Evolutionary conservation across 2,329 filamentous ascomycete species (phyloP), one percentile per base, ranked within the genome.

Genomic region (Pseudonectria foliicola): DNA sequence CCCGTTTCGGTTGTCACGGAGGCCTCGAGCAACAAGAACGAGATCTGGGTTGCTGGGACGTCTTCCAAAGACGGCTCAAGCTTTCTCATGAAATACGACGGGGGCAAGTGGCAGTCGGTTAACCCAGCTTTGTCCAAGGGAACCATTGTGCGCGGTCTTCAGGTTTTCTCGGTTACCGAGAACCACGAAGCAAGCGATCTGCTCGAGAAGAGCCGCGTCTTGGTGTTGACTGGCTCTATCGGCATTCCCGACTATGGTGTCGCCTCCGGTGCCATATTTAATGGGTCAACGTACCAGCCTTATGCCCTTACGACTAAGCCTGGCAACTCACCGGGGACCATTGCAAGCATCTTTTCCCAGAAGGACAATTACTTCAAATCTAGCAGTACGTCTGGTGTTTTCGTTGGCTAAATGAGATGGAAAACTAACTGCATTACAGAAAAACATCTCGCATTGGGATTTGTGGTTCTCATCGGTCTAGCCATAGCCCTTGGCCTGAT

Each of bases 151-250:
- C 80, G 77, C 34, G 84, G 85, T 42, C 68, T 98, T 6, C 89
- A 96, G 54, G 70, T 96, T 38, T 80, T 96, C 48, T 73, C 77
- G 4, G 60, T 93, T 13, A 82, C 75, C 1, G 62, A 80, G 31
- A 62, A 76, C 12, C 92, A 96, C 55, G 75, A 66, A 25, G 62
- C 68, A 11, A 78, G 74, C 3, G 62, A 74, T 25, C 66, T 88
- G 6, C 63, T 98, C 12, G 71, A 78, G 33, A 62, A 72, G 13
- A 69, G 78, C 42, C 78, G 92, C 56, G 73, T 78, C 4, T 74
- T 98, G 25, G 73, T 98, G 62, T 67, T 96, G 32, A 86, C 86
- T n/a, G 92, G 92, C 26, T 76, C 82, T 34, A 76, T 98, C 46
- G 73, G 78, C 45, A 70, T 96, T 13, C 77, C 82, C 0, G 66